Evolutionary conservation across 768 basidiomycete genomes (phyloP).

Genomic region (Naganishia antarctica): DNA sequence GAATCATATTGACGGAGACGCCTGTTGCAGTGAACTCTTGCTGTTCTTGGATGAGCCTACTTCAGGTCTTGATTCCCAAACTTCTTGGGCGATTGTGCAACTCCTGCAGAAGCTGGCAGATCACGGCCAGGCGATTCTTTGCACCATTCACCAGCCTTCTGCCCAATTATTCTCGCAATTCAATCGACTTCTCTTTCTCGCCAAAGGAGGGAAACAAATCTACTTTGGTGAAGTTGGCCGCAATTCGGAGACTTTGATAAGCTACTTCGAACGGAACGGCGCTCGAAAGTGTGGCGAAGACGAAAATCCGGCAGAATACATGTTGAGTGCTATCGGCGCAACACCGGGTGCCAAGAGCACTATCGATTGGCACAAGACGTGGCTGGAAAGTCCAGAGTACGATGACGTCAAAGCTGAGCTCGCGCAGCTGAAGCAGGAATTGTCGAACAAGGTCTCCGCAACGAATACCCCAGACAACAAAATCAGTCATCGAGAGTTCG

Average conservation of each 20-base stretch:
- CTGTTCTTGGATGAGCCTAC: slow-evolving; percentile 55
- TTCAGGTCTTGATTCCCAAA: slow-evolving; percentile 65
- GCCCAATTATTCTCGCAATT: slow-evolving; percentile 82
- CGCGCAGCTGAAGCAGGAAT: slow-evolving; percentile 53
- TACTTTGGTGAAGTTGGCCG: slow-evolving; percentile 85
- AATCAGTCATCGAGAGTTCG: slow-evolving; percentile 37
- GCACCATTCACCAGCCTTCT: slow-evolving; percentile 53
- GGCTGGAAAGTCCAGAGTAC: slow-evolving; percentile 58
- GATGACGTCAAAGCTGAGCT: slow-evolving; percentile 57
- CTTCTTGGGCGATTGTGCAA: slow-evolving; percentile 73
- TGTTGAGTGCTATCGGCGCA: slow-evolving; percentile 77
- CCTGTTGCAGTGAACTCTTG: slow-evolving; percentile 39
- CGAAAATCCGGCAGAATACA: slow-evolving; percentile 61
- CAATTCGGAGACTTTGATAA: slow-evolving; percentile 63
- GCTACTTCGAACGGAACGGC: slow-evolving; percentile 72
- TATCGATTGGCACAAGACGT: slow-evolving; percentile 62
- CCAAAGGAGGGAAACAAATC: slow-evolving; percentile 81
- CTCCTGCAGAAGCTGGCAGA: slow-evolving; percentile 51
- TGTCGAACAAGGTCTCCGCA: slow-evolving; percentile 41
- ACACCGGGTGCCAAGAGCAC: slow-evolving; percentile 58
- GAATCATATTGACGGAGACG: not conserved
- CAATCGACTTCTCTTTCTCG: slow-evolving; percentile 56
- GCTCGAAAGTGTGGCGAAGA: slow-evolving; percentile 63
- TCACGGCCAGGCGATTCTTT: slow-evolving; percentile 48
- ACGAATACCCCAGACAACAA: slow-evolving; percentile 51